A percentile compares a stretch with the other conserved stretches of the same genome.
These are phyloP conservation scores for Amaranthus hypochondriacus DNA, from an alignment of 148 eudicot genomes.

Conservation along the genomic window DNA sequence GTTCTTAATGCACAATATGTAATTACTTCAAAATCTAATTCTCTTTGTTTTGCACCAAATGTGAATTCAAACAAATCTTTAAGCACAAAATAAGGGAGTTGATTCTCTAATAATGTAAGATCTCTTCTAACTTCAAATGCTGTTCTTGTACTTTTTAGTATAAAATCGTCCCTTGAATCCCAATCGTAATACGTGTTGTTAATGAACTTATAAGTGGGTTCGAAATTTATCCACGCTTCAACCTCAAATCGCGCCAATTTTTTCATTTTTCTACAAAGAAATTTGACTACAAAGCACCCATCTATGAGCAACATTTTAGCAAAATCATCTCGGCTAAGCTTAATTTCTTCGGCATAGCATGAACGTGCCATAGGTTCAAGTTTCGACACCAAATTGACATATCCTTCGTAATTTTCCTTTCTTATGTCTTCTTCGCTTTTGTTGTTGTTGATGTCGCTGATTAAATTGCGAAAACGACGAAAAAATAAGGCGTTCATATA, in stretches of 20 bases:
- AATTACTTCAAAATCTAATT: background rate
- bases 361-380: background rate
- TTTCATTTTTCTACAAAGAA: conserved; percentile 13
- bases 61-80: conserved; percentile 13
- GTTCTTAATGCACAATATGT: conserved; percentile 24
- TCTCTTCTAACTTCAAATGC: conserved; percentile 23
- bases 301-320: conserved; percentile 18
- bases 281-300: conserved; percentile 21
- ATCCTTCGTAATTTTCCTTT: background rate
- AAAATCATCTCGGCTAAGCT: conserved; percentile 11
- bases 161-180: conserved; percentile 9
- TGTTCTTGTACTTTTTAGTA: conserved; percentile 19
- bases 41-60: background rate
- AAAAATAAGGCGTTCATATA: conserved; percentile 1
- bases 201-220: background rate
- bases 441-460: background rate
- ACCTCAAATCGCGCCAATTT: background rate
- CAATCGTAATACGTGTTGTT: background rate
- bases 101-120: conserved; percentile 19
- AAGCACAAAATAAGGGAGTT: conserved; percentile 19
- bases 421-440: background rate
- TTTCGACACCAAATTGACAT: background rate
- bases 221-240: conserved; percentile 6
- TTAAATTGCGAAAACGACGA: background rate
- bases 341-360: conserved; percentile 14